Conservation (phyloP, 495 filamentous ascomycete species). For the Tuber brumale region DNA sequence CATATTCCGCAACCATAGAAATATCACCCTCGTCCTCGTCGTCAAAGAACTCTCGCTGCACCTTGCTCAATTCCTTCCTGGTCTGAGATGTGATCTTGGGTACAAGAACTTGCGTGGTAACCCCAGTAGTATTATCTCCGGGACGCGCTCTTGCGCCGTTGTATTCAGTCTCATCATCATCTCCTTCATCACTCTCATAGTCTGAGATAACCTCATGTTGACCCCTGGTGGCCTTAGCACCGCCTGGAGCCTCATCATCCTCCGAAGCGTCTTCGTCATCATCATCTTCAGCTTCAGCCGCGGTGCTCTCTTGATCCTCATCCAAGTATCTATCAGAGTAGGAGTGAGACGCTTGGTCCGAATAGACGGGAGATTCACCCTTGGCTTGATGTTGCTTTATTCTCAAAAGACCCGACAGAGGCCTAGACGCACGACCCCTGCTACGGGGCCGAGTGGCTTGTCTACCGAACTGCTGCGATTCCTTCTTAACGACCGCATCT, state of each 20-base stretch:
- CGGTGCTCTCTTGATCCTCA: constrained; percentile 36
- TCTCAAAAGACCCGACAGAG: constrained; percentile 29
- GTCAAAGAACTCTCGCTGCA: constrained; percentile 42
- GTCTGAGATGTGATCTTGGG: constrained; percentile 37
- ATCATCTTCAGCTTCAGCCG: constrained; percentile 37
- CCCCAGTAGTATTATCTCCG: constrained; percentile 40
- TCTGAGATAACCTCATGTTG: constrained; percentile 35
- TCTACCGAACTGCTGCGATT: constrained; percentile 28
- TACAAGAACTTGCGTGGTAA: constrained; percentile 36
- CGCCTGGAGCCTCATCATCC: constrained; percentile 21
- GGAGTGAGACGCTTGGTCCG: constrained; percentile 39
- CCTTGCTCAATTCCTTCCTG: constrained; percentile 31
- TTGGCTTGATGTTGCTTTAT: constrained; percentile 30
- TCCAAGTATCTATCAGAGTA: constrained; percentile 40
- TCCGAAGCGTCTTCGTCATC: constrained; percentile 36
- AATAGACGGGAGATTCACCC: constrained; percentile 36
- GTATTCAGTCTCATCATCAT: constrained; percentile 34
- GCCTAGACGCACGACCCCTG: constrained; percentile 28
- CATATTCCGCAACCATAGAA: constrained; percentile 98
- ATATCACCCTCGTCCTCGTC: constrained; percentile 88
- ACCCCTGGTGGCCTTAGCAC: constrained; percentile 16
- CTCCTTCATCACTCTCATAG: constrained; percentile 34
- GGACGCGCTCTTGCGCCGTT: constrained; percentile 13
- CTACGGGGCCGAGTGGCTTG: constrained; percentile 25
- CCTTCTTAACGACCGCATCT: constrained; percentile 38